These are phyloP conservation scores for Phalaenopsis equestris DNA, from an alignment of 106 monocot genomes.

Conservation along the genomic window DNA sequence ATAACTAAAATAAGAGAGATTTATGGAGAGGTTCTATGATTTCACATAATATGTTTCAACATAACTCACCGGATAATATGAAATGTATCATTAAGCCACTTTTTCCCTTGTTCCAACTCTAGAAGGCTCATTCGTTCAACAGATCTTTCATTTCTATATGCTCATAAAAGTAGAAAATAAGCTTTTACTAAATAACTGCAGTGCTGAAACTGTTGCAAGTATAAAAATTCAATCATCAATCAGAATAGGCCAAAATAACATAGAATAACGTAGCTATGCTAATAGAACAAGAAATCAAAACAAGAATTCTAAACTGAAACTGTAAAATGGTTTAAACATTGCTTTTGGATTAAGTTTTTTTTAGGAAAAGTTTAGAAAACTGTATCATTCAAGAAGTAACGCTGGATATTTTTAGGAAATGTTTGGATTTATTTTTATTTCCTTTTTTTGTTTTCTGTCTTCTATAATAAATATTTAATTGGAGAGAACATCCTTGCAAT, in stretches of 20 bases:
- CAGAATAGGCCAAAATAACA: neutral
- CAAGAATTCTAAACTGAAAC: neutral
- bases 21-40: neutral
- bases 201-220: neutral
- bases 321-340: neutral
- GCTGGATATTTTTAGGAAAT: too few relatives aligned
- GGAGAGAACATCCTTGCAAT: too few relatives aligned
- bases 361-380: neutral
- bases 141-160: constrained; percentile 47
- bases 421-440: too few relatives aligned
- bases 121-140: constrained; percentile 48
- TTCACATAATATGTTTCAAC: neutral
- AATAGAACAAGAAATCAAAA: neutral
- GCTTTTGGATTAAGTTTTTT: neutral
- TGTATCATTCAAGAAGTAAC: neutral
- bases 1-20: neutral
- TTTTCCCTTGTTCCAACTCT: constrained; percentile 70
- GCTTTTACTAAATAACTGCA: neutral
- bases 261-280: neutral
- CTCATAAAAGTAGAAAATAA: neutral
- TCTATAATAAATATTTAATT: too few relatives aligned
- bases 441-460: too few relatives aligned
- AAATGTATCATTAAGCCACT: constrained; percentile 80
- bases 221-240: neutral
- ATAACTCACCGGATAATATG: constrained; percentile 63